Conservation (phyloP, 768 basidiomycete species). For the Favolaschia claudopus region DNA sequence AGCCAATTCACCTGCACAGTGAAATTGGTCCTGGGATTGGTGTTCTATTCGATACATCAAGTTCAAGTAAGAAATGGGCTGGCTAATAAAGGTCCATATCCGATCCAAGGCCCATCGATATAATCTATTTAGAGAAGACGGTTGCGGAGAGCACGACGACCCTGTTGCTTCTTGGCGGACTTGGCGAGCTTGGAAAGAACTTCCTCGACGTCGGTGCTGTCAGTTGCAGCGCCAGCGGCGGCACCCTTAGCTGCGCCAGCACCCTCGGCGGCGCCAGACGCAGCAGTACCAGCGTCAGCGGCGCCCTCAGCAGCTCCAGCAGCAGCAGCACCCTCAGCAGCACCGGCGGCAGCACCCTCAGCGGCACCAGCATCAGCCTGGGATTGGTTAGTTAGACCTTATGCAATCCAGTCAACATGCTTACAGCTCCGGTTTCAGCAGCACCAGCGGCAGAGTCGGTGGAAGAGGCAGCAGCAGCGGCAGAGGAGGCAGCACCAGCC, state of each 20-base stretch:
- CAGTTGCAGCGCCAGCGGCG: neutral
- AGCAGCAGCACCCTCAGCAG: neutral
- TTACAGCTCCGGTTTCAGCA: neutral
- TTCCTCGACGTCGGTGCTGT: neutral
- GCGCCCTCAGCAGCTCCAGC: neutral
- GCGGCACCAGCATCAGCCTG: conserved; percentile 1
- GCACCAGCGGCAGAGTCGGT: neutral
- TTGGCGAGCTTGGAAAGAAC: neutral
- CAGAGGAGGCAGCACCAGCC: too few relatives aligned
- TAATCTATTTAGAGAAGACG: conserved; percentile 17
- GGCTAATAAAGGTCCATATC: conserved; percentile 22
- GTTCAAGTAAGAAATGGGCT: conserved; percentile 7
- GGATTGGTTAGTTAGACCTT: neutral
- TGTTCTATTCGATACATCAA: conserved; percentile 6
- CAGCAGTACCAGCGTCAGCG: neutral
- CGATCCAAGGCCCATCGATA: conserved; percentile 14
- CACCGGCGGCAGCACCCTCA: neutral
- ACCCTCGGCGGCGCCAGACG: neutral
- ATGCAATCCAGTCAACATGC: neutral
- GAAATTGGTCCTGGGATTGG: too few relatives aligned
- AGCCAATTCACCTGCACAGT: too few relatives aligned
- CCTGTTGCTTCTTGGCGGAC: neutral
- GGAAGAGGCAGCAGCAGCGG: neutral
- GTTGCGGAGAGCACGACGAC: conserved; percentile 2
- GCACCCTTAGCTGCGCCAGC: neutral